Evolutionary conservation across 148 eudicot species (phyloP).

Genomic region (Cornus florida): DNA sequence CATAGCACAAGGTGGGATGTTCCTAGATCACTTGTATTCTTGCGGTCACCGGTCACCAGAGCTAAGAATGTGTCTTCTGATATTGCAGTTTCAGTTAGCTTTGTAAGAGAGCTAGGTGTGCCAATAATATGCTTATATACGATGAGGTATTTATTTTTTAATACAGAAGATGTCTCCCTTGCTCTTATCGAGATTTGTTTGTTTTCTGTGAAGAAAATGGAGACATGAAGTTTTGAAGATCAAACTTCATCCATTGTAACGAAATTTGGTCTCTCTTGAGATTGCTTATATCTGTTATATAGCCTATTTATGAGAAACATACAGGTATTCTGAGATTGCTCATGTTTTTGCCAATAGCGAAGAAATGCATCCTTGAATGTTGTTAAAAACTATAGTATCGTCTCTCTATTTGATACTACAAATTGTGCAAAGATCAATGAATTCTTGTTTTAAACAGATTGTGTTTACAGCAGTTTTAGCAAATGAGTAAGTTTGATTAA

Average conservation of each 20-base stretch:
- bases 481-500: too few relatives aligned
- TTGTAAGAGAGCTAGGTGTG: conserved; percentile 11
- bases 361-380: too few relatives aligned
- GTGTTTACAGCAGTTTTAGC: too few relatives aligned
- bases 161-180: neutral
- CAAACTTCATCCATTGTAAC: neutral
- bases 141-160: neutral
- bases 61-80: neutral
- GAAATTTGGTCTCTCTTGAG: neutral
- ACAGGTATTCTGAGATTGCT: too few relatives aligned
- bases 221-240: neutral
- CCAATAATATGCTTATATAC: neutral
- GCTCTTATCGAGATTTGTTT: neutral
- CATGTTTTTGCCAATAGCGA: too few relatives aligned
- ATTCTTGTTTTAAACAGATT: too few relatives aligned
- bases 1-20: conserved; percentile 17
- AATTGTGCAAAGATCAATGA: too few relatives aligned
- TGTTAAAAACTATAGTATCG: too few relatives aligned
- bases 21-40: conserved; percentile 10
- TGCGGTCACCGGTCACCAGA: neutral
- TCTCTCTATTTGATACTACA: too few relatives aligned
- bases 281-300: neutral
- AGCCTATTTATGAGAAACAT: neutral
- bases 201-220: neutral
- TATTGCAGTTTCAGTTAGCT: conserved; percentile 17